Evolutionary conservation across 331 rosid species (phyloP).

Genomic region (Erythrophleum ivorense): DNA sequence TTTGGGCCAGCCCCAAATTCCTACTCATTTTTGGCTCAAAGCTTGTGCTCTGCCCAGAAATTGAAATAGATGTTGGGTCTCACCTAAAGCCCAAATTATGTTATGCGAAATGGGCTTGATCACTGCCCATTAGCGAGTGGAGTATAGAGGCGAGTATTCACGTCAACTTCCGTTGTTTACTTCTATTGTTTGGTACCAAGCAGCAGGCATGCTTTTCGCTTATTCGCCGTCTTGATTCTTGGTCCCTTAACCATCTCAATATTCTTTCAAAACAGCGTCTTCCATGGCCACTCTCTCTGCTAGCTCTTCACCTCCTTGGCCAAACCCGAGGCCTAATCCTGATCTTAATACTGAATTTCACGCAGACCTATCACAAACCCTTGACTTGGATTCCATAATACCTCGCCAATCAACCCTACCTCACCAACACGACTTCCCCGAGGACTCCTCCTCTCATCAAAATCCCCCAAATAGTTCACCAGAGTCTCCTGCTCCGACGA

Average conservation of each 20-base stretch:
- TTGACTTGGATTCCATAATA: constrained; percentile 54
- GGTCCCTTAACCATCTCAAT: background rate
- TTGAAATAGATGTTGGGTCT: background rate
- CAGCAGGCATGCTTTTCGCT: background rate
- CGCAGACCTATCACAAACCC: constrained; percentile 50
- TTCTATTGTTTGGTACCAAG: background rate
- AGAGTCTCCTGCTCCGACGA: constrained; percentile 3
- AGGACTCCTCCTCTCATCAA: background rate
- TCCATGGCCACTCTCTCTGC: constrained; percentile 20
- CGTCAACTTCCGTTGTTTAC: no score
- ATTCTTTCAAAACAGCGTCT: background rate
- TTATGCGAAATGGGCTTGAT: background rate
- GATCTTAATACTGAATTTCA: constrained; percentile 41
- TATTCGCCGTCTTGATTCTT: background rate
- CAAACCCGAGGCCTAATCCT: constrained; percentile 36
- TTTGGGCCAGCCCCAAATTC: background rate
- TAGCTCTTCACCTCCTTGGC: constrained; percentile 14
- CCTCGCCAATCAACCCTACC: constrained; percentile 35
- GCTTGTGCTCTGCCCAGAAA: background rate
- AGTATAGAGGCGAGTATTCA: no score
- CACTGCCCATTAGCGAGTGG: no score
- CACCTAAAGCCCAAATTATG: background rate
- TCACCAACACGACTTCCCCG: background rate
- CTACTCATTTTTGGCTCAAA: no score
- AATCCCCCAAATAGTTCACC: constrained; percentile 5